phyloP scores from a whole-genome alignment of 176 grass and related monocot genomes.

The Calamus simplicifolius region DNA sequence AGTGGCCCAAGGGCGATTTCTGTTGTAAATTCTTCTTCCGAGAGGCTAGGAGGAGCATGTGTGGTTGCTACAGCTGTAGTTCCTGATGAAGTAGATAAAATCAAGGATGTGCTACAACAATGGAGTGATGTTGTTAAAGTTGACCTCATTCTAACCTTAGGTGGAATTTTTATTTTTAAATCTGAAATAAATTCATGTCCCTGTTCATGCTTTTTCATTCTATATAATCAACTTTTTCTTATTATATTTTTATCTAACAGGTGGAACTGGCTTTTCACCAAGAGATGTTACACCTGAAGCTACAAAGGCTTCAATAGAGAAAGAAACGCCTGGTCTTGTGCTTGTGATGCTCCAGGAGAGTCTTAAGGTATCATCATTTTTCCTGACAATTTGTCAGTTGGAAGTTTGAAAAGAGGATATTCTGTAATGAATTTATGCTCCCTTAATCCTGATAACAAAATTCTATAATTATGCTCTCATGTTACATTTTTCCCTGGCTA shows the following conservation, averaged over 20 bases:
- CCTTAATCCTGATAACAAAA: neutral
- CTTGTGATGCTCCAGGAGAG: conserved; percentile 92
- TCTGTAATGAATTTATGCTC: too few species aligned
- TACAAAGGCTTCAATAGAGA: conserved; percentile 78
- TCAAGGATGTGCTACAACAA: conserved; percentile 46
- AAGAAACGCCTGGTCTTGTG: conserved; percentile 71
- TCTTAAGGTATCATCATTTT: conserved; percentile 51
- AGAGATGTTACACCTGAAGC: conserved; percentile 88
- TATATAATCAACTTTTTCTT: neutral
- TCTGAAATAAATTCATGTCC: neutral
- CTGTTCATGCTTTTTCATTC: too few species aligned
- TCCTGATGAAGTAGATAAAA: conserved; percentile 85
- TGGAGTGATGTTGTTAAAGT: conserved; percentile 67
- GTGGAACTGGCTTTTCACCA: conserved; percentile 89
- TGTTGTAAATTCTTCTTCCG: conserved; percentile 77
- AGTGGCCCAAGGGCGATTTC: conserved; percentile 86
- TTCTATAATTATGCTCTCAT: too few species aligned
- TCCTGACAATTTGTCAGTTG: too few species aligned
- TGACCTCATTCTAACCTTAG: conserved; percentile 89
- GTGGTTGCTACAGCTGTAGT: conserved; percentile 79
- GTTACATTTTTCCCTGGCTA: too few species aligned
- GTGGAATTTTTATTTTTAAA: conserved; percentile 21
- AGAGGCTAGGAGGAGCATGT: conserved; percentile 62
- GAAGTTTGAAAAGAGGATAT: too few species aligned
- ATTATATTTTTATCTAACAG: conserved; percentile 25